Percentiles rank a stretch among this genome's conserved stretches.
phyloP scores from a whole-genome alignment of 2,329 filamentous ascomycete species.

The Teratosphaeria zuluensis region DNA sequence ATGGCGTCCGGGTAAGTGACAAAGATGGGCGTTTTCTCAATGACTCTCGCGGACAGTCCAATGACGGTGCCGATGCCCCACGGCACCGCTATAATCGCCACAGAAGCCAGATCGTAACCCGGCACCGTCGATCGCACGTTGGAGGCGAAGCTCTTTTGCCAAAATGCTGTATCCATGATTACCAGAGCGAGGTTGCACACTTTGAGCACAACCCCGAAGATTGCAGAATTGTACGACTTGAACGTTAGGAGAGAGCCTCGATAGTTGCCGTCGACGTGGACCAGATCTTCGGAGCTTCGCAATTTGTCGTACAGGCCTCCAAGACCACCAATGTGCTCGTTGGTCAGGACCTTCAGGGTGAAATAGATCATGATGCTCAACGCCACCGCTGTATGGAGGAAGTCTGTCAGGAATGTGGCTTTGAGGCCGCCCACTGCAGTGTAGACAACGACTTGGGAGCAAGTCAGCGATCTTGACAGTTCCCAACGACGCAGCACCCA shows the following conservation, averaged over 20 bases:
- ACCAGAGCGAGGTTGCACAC: neutral
- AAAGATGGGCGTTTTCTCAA: neutral
- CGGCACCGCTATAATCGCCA: neutral
- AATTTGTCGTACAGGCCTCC: neutral
- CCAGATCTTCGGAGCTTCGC: neutral
- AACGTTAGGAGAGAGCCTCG: neutral
- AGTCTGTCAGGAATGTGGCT: neutral
- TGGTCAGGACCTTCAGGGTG: neutral
- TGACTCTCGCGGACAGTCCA: neutral
- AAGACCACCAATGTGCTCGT: neutral
- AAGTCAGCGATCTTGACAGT: neutral
- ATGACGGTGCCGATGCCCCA: neutral
- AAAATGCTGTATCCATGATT: neutral
- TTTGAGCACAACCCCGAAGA: neutral
- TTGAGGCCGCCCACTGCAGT: neutral
- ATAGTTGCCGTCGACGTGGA: neutral
- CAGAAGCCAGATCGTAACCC: neutral
- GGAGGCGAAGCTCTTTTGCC: neutral
- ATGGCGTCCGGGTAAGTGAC: neutral
- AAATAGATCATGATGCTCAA: neutral
- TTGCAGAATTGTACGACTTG: neutral
- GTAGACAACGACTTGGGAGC: neutral
- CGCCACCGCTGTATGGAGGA: neutral
- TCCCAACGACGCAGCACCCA: neutral
- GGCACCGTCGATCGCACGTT: neutral